Percentiles rank a stretch among this genome's conserved stretches.
Evolutionary conservation across 768 basidiomycete species (phyloP).

Genomic region (Leucogyrophana mollusca): DNA sequence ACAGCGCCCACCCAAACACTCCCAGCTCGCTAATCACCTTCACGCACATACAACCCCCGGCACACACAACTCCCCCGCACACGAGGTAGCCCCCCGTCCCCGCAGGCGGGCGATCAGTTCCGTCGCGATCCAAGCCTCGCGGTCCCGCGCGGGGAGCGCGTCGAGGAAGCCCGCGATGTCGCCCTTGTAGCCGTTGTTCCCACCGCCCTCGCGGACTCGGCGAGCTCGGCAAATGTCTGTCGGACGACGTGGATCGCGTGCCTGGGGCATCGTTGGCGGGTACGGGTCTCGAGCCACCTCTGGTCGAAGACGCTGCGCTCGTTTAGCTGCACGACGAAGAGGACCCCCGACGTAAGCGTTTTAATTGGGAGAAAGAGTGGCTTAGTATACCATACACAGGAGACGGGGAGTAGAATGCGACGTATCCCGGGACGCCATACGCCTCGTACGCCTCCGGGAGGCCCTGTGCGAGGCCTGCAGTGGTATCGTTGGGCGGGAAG

Average conservation of each 20-base stretch:
- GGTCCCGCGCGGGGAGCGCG: conserved; percentile 53
- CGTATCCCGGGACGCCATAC: conserved; percentile 58
- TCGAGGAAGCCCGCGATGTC: conserved; percentile 80
- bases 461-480: conserved; percentile 67
- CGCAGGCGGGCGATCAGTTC: conserved; percentile 81
- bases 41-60: too few relatives aligned
- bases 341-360: conserved; percentile 57
- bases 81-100: conserved; percentile 73
- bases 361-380: too few relatives aligned
- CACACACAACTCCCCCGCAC: too few relatives aligned
- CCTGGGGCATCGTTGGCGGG: conserved; percentile 44
- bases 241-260: conserved; percentile 74
- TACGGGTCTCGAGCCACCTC: conserved; percentile 84
- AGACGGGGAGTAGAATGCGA: too few relatives aligned
- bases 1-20: conserved; percentile 87
- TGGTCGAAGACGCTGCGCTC: conserved; percentile 98
- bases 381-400: too few relatives aligned
- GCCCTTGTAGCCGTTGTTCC: conserved; percentile 90
- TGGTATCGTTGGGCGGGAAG: conserved; percentile 74
- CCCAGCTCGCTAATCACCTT: conserved; percentile 87
- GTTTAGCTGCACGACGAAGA: conserved; percentile 86
- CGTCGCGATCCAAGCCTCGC: conserved; percentile 95
- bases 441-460: conserved; percentile 78
- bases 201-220: conserved; percentile 85
- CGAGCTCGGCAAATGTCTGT: conserved; percentile 73